Base-by-base conservation (phyloP, 768 basidiomycete genomes). In the Boletellus ananas region DNA sequence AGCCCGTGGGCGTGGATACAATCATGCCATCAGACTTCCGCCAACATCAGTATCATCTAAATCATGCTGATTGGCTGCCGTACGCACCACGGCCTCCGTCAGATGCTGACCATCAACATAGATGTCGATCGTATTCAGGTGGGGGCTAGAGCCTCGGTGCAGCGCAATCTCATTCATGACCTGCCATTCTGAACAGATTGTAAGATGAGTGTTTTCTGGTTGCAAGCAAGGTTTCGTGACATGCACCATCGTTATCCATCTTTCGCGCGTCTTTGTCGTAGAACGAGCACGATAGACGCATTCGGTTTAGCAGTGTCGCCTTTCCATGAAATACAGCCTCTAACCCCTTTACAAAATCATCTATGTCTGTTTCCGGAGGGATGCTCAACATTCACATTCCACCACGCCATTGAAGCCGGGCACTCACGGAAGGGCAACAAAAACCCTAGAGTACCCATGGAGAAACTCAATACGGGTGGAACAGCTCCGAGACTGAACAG, bases 161-260 rank as follows among this genome's bases (percentile, higher is more conserved):
- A 97, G 74, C 3, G 91, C 85, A 50, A 97, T 83, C 68, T 97
- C 94, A 63, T 97, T 97, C 92, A 97, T 94, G 34, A 95, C 94
- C 67, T 95, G 94, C 87, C 90, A 94, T 56, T 86, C 93, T 87
- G 40, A 44, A 44, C 17, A 23, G 38, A 38, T 17, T 25, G 23
- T 29, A 25, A 29, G 18, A 35, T 44, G 10, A 63, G 44, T 16
- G 13, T 36, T 41, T 23, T n/a, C 43, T 34, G 27, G 18, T 16
- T 34, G 23, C 21, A 33, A 33, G 50, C 16, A 50, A 61, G 17
- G 8, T 18, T 18, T n/a, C 17, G 29, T 17, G 27, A 34, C 2
- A 46, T 35, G 67, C 74, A 86, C 86, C 84, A 59, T 85, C 78
- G 20, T 73, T 74, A 50, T 81, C 79, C 52, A 85, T 83, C 55